Evolutionary conservation across 345 rosid genomes (phyloP).

Genomic region (Cardamine occulta): DNA sequence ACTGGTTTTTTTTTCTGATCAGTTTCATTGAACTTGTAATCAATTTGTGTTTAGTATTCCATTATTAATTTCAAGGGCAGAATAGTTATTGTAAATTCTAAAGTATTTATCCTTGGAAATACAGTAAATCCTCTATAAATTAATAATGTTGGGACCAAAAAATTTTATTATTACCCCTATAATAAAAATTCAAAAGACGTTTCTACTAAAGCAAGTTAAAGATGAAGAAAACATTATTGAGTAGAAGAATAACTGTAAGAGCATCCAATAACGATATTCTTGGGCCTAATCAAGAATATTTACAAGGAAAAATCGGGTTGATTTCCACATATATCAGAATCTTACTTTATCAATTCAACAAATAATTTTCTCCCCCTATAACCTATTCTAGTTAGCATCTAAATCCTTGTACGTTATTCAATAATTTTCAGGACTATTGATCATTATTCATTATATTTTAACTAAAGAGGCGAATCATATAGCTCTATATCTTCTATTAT

Average conservation of each 20-base stretch:
- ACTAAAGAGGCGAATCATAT: background rate
- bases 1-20: too few relatives aligned
- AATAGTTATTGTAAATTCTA: too few relatives aligned
- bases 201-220: too few relatives aligned
- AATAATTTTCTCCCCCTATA: slow-evolving; percentile 1
- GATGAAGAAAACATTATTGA: slow-evolving; percentile 20
- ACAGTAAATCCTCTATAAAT: too few relatives aligned
- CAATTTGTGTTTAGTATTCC: too few relatives aligned
- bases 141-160: too few relatives aligned
- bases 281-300: slow-evolving; percentile 34
- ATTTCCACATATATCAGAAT: slow-evolving; percentile 25
- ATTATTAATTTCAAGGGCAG: too few relatives aligned
- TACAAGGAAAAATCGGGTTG: slow-evolving; percentile 18
- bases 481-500: background rate
- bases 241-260: background rate
- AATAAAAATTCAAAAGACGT: background rate
- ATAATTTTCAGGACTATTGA: background rate
- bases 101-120: too few relatives aligned
- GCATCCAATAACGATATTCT: slow-evolving; percentile 41
- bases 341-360: slow-evolving; percentile 30
- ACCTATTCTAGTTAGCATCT: slow-evolving; percentile 25
- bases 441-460: background rate
- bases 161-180: background rate
- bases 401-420: slow-evolving; percentile 30
- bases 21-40: too few relatives aligned